Evolutionary conservation across 148 eudicot species (phyloP).

Genomic region (Rhododendron ovatum): DNA sequence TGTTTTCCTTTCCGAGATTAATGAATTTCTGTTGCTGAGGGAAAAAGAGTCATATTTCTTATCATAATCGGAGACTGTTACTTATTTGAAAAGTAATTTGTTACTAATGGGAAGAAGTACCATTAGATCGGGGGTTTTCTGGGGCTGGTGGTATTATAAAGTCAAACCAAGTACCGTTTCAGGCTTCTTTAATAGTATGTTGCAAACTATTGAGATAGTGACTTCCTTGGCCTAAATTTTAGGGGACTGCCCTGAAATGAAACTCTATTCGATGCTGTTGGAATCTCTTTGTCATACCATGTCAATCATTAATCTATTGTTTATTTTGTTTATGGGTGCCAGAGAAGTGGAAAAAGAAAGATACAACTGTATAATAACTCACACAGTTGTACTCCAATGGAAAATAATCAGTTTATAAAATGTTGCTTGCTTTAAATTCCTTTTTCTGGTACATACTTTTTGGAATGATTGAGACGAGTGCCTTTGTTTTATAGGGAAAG

Average conservation of each 20-base stretch:
- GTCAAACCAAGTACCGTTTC: neutral
- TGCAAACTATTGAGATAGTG: neutral
- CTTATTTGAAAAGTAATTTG: no score
- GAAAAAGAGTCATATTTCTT: no score
- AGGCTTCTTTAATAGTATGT: neutral
- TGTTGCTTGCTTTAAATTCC: neutral
- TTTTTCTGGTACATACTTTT: neutral
- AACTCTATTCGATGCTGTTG: conserved; percentile 1
- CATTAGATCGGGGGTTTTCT: conserved; percentile 5
- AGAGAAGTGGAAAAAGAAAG: neutral
- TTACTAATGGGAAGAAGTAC: neutral
- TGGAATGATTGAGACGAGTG: neutral
- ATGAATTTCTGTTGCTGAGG: no score
- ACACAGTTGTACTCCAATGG: neutral
- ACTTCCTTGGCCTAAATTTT: neutral
- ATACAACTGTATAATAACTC: neutral
- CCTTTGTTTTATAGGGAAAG: neutral
- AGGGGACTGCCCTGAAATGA: neutral
- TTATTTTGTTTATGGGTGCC: neutral
- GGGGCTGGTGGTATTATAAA: neutral
- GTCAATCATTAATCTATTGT: neutral
- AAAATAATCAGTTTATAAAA: neutral
- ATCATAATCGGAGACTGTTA: no score
- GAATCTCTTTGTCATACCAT: conserved; percentile 10
- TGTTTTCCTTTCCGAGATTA: neutral